Evolutionary conservation across 78 protist genomes (phyloP), one percentile per base, ranked within the genome.

Genomic region (Speleostelium caveatum): DNA sequence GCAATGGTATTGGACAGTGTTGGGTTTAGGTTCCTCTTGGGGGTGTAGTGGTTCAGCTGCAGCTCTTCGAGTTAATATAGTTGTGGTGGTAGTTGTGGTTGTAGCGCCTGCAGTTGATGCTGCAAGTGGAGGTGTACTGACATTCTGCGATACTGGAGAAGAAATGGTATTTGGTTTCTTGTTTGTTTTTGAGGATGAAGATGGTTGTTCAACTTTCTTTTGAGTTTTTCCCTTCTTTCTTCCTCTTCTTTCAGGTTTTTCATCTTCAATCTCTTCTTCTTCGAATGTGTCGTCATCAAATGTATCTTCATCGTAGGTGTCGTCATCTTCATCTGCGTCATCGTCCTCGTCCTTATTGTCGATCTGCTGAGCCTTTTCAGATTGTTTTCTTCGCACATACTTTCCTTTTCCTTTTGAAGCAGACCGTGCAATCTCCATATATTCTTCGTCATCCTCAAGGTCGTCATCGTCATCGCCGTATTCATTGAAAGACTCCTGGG

Each of bases 1-100:
- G 59, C 95, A 91, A 71, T 75, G 95, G 69, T 73, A 91, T 24
- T 28, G 42, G 14, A 85, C 69, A 49, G 68, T 56, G 49, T 60
- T 62, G 5, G 69, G 73, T 45, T 49, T 30, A 38, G 53, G 35
- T 7, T 41, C 42, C 17, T 28, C n/a, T 21, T 3, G 28, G n/a
- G n/a, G n/a, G n/a, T n/a, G n/a, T n/a, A n/a, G n/a, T n/a, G n/a
- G n/a, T n/a, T n/a, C n/a, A n/a, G n/a, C n/a, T n/a, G n/a, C n/a
- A n/a, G n/a, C n/a, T n/a, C n/a, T n/a, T n/a, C n/a, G n/a, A n/a
- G n/a, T n/a, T n/a, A n/a, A n/a, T n/a, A n/a, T n/a, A n/a, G n/a
- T n/a, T n/a, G n/a, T n/a, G n/a, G n/a, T n/a, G n/a, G n/a, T n/a
- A n/a, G n/a, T n/a, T n/a, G n/a, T n/a, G n/a, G n/a, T n/a, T n/a